A percentile compares a stretch with the other conserved stretches of the same genome.
These are phyloP conservation scores for Alternaria triticina DNA, from an alignment of 2,329 filamentous ascomycete genomes.

Conservation along the genomic window DNA sequence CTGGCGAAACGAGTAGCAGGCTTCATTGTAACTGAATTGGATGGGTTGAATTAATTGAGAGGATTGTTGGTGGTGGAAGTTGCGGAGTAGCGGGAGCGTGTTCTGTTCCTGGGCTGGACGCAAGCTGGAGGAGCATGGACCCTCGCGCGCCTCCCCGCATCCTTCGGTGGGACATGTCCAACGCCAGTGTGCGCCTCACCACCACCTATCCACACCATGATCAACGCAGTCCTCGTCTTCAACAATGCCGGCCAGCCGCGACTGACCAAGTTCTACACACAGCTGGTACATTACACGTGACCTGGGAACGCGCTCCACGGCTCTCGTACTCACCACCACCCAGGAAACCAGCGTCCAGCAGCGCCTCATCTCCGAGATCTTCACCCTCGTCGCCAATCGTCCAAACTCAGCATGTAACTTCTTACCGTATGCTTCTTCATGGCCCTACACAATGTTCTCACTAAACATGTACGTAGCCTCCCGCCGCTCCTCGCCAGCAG, in stretches of 20 bases:
- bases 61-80: background rate
- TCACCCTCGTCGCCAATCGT: conserved; percentile 90
- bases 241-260: conserved; percentile 97
- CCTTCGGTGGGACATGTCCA: background rate
- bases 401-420: conserved; percentile 96
- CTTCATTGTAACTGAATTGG: conserved; percentile 24
- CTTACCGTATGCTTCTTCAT: conserved; percentile 65
- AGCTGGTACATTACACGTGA: conserved; percentile 68
- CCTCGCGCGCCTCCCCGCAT: conserved; percentile 12
- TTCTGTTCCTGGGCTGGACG: conserved; percentile 5
- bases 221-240: conserved; percentile 98
- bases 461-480: conserved; percentile 62
- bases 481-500: conserved; percentile 66
- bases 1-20: conserved; percentile 29
- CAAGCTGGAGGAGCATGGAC: conserved; percentile 10
- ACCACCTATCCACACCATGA: conserved; percentile 65
- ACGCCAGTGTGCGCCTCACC: background rate
- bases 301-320: background rate
- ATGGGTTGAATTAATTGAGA: background rate
- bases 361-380: conserved; percentile 95
- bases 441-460: conserved; percentile 41
- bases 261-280: conserved; percentile 98
- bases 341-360: conserved; percentile 98
- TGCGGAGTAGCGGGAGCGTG: conserved; percentile 5
- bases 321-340: background rate